Base-by-base conservation (phyloP, 371 early-diverging fungal genomes). In the Nosema muscidifuracis region DNA sequence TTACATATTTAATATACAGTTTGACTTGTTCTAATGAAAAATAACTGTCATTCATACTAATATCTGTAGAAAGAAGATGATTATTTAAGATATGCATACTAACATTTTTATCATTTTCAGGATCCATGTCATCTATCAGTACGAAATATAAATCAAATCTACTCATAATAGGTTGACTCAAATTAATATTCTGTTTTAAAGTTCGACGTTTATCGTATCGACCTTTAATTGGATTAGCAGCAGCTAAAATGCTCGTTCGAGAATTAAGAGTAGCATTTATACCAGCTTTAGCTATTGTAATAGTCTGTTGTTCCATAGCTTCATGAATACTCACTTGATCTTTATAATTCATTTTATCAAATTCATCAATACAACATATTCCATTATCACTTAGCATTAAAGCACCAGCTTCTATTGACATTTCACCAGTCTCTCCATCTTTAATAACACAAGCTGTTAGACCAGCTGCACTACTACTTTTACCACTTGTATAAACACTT, bases 261-360 rank as follows among this genome's bases (percentile, higher is more conserved):
- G 84, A 76, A 68, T 83, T 83, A 22, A 85, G 75, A 12, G 85
- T 81, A 42, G 73, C 80, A 82, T 78, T 94, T 76, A 97, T 94
- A 68, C 99, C 97, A 34, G 97, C 99, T 79, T 98, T 98, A 44
- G 95, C 89, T 74, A 98, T 95, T n/a, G 91, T 90, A 65, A 98
- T 96, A 0, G 95, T 96, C 84, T 97, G 97, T 84, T 99, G 97
- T 83, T 97, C 97, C 99, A 98, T 98, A 16, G 96, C 99, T 86
- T 98, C 99, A 87, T 97, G 97, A 83, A 99, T 97, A 51, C 95
- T 92, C n/a, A 95, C 95, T 83, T 94, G 95, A 85, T 99, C 99
- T 72, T 85, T 85, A 33, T 91, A 80, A 73, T 95, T 93, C 97
- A 99, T 97, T 85, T 98, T 98, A 83, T 98, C 97, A 82, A 98